Percentiles rank a stretch among this genome's conserved stretches.
Evolutionary conservation across 2,329 filamentous ascomycete species (phyloP).

Genomic region (Pseudohalonectria lignicola): DNA sequence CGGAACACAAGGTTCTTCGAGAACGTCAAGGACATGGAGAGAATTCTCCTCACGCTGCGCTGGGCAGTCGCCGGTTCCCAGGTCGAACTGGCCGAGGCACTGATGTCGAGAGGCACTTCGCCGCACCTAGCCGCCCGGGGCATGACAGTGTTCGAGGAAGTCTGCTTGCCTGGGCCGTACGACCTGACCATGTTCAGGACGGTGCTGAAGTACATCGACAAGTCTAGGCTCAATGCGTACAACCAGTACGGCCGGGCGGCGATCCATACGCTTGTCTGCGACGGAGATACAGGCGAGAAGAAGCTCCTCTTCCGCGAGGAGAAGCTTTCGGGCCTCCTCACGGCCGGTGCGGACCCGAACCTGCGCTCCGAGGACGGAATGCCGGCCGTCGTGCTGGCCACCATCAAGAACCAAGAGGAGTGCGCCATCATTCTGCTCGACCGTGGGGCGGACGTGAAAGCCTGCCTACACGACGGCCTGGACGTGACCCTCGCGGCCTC

Average conservation of each 20-base stretch:
- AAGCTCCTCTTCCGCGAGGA: neutral
- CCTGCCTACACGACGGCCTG: neutral
- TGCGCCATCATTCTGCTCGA: neutral
- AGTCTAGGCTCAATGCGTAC: neutral
- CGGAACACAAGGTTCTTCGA: no score
- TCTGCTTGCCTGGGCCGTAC: no score
- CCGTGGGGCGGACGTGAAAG: neutral
- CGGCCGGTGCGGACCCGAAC: neutral
- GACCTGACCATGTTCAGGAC: neutral
- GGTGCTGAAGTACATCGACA: neutral
- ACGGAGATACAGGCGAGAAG: neutral
- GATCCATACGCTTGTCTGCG: neutral
- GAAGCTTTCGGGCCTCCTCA: neutral
- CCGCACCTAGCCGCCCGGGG: no score
- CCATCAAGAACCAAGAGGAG: neutral
- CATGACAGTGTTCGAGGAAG: no score
- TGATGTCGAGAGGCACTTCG: no score
- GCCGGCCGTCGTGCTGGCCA: neutral
- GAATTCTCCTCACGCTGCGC: no score
- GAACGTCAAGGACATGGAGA: no score
- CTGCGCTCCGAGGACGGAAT: neutral
- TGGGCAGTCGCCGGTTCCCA: no score
- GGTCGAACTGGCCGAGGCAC: no score
- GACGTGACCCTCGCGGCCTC: neutral
- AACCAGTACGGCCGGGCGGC: neutral